These are phyloP conservation scores for Pholiota conissans DNA, from an alignment of 768 basidiomycete genomes.

Conservation along the genomic window DNA sequence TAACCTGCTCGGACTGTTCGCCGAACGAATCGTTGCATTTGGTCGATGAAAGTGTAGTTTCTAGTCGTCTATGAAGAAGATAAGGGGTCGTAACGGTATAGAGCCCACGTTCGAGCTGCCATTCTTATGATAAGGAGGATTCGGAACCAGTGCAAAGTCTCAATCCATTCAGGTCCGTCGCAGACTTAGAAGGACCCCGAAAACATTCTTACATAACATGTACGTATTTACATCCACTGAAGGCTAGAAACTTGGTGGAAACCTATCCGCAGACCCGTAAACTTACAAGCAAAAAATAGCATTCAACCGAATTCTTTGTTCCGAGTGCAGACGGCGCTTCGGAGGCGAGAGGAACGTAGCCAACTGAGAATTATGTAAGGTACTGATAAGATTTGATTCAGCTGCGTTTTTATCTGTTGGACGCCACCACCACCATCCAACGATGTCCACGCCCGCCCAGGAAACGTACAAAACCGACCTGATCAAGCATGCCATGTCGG, in stretches of 20 bases:
- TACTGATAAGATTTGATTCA: background rate
- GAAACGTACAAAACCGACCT: conserved; percentile 57
- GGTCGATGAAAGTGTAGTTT: background rate
- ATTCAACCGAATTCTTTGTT: no score
- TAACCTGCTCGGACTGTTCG: background rate
- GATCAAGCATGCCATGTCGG: conserved; percentile 65
- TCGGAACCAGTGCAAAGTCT: no score
- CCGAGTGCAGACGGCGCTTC: no score
- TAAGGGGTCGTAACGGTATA: background rate
- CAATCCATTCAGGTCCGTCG: no score
- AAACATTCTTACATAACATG: no score
- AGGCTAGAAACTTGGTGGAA: no score
- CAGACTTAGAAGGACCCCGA: no score
- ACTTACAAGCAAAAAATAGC: no score
- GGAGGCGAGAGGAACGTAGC: no score
- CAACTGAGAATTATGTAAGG: background rate
- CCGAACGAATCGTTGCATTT: background rate
- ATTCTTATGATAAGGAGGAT: background rate
- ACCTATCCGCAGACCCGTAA: no score
- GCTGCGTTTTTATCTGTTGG: background rate
- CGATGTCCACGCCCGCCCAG: conserved; percentile 10
- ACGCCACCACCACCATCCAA: background rate
- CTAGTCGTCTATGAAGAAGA: background rate
- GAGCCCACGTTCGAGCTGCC: background rate
- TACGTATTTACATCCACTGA: no score